Base-by-base conservation (phyloP, 1,284 basidiomycete species). In the Anthracocystis setariae region DNA sequence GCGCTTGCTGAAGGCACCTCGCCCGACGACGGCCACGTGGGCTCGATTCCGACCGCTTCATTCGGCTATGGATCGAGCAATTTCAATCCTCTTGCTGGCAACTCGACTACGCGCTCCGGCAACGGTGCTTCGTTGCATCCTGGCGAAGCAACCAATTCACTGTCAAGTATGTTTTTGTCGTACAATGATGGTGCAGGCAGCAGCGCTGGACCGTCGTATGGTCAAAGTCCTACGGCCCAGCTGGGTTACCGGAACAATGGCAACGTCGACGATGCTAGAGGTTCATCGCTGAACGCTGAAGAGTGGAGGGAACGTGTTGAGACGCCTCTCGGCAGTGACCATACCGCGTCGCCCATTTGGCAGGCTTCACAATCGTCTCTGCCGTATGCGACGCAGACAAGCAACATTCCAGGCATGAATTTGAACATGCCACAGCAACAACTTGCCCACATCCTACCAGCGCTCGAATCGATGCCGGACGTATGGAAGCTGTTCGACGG, bases 401-500 rank as follows among this genome's bases (percentile, higher is more conserved):
- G 27, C 57, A 66, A 52, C 43, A 39, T 66, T 5, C 39, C 57
- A 3, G 64, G 64, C 33, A 68, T 66, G 58, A 60, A 71, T 17
- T 35, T 71, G 39, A 62, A 66, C 46, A 62, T 74, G 55, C 56
- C 68, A 5, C 57, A 67, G 50, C 63, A 72, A 49, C 71, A 74
- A 43, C 56, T 70, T 10, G 58, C 65, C 1, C 66, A 69, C 8
- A 71, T 74, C 24, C 52, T 72, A 1, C 62, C 68, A 2, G 63
- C 69, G 24, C 56, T 74, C 8, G 68, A 74, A 32, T 71, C 62
- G 5, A 71, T 74, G 67, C 73, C 73, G 13, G 73, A 74, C 39
- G 67, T 74, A n/a, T 71, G 68, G 54, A 74, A 68, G 46, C 64
- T 74, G 9, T 74, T 74, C 21, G 73, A 74, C 23, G 73, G 73